A percentile compares a stretch with the other conserved stretches of the same genome.
These are phyloP conservation scores for Penicillium diatomitis DNA, from an alignment of 495 filamentous ascomycete species.

Conservation along the genomic window DNA sequence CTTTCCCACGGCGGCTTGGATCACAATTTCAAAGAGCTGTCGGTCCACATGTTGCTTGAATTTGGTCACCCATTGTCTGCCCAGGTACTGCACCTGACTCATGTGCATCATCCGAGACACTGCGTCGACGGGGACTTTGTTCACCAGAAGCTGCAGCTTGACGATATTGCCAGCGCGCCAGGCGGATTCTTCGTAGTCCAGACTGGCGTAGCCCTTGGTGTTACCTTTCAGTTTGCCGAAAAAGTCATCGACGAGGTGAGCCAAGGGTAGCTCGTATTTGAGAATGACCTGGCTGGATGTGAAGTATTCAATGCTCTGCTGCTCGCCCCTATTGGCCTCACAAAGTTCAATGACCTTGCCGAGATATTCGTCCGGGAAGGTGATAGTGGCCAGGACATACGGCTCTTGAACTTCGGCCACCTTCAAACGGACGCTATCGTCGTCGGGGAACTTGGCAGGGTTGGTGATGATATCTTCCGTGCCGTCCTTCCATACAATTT, in stretches of 20 bases:
- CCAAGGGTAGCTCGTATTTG: conserved; percentile 80
- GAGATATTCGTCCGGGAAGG: conserved; percentile 85
- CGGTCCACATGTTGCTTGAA: conserved; percentile 95
- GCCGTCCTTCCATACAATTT: conserved; percentile 67
- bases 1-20: conserved; percentile 81
- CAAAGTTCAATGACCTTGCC: conserved; percentile 93
- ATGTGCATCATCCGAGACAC: conserved; percentile 82
- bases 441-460: conserved; percentile 77
- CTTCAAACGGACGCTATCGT: conserved; percentile 47
- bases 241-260: conserved; percentile 89
- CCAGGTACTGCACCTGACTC: conserved; percentile 67
- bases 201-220: conserved; percentile 72
- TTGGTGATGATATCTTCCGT: conserved; percentile 68
- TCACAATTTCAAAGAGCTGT: conserved; percentile 93
- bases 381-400: conserved; percentile 77
- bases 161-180: conserved; percentile 73
- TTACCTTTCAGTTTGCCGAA: conserved; percentile 93
- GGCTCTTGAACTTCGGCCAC: conserved; percentile 72
- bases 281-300: conserved; percentile 91
- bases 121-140: conserved; percentile 87
- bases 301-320: conserved; percentile 82
- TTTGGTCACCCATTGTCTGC: conserved; percentile 82
- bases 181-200: conserved; percentile 93
- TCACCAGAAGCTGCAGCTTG: conserved; percentile 89
- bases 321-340: conserved; percentile 78